Percentiles rank a stretch among this genome's conserved stretches.
These are phyloP conservation scores for Verticillium zaregamsianum DNA, from an alignment of 2,329 filamentous ascomycete genomes.

Conservation along the genomic window DNA sequence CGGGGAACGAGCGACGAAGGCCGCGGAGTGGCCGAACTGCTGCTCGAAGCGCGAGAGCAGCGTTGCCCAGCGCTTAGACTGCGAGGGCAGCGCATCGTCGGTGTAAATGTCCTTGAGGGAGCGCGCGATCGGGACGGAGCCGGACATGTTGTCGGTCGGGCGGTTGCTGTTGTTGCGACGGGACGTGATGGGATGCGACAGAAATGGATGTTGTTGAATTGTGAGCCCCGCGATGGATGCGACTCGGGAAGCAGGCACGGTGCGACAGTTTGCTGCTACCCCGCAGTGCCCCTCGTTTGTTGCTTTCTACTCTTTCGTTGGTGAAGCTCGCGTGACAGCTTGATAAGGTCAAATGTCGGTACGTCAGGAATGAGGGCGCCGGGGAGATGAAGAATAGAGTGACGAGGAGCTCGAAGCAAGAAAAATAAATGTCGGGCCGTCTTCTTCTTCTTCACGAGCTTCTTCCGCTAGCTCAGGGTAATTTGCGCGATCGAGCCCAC, in stretches of 20 bases:
- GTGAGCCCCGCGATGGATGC: background rate
- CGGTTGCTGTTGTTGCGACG: too few relatives aligned
- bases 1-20: constrained; percentile 85
- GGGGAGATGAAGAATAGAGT: background rate
- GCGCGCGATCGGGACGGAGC: constrained; percentile 66
- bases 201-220: too few relatives aligned
- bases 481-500: background rate
- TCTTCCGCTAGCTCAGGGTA: background rate
- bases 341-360: background rate
- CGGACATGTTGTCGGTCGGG: constrained; percentile 38
- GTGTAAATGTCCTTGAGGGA: constrained; percentile 83
- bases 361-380: background rate
- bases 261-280: background rate
- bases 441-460: background rate
- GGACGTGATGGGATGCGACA: too few relatives aligned
- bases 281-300: background rate
- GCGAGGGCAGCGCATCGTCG: constrained; percentile 60
- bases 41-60: constrained; percentile 68
- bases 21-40: constrained; percentile 64
- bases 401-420: background rate
- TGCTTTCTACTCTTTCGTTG: background rate
- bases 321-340: background rate
- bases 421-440: background rate
- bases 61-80: constrained; percentile 70
- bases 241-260: background rate